A percentile compares a stretch with the other conserved stretches of the same genome.
Evolutionary conservation across 2,329 filamentous ascomycete species (phyloP).

Genomic region (Ilyonectria mors-panacis): DNA sequence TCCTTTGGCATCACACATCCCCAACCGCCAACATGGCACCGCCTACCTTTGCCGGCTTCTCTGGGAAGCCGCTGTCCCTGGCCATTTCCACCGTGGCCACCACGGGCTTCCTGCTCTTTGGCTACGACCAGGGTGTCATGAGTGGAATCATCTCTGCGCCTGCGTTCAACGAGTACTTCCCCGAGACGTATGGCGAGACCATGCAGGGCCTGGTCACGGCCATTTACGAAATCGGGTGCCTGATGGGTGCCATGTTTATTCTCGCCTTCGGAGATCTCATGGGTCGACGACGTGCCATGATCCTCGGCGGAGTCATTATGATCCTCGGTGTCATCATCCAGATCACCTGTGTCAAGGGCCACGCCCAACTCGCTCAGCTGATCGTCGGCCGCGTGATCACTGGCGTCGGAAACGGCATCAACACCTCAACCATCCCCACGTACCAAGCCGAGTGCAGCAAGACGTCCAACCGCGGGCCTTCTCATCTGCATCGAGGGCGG

Average conservation of each 20-base stretch:
- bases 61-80: conserved; percentile 69
- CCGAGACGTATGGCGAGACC: conserved; percentile 59
- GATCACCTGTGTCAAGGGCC: conserved; percentile 58
- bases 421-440: conserved; percentile 67
- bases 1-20: conserved; percentile 7
- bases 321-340: conserved; percentile 74
- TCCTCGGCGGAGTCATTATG: conserved; percentile 71
- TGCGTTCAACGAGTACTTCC: conserved; percentile 65
- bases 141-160: conserved; percentile 66
- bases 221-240: conserved; percentile 68
- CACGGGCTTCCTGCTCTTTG: conserved; percentile 74
- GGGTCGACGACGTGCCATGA: conserved; percentile 68
- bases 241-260: conserved; percentile 65
- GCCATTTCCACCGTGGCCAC: conserved; percentile 75
- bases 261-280: conserved; percentile 68
- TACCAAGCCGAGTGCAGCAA: conserved; percentile 70
- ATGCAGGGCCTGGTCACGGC: conserved; percentile 65
- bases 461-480: conserved; percentile 67
- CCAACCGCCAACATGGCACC: conserved; percentile 61
- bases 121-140: conserved; percentile 71
- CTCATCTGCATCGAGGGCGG: conserved; percentile 66
- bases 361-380: conserved; percentile 60
- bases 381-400: conserved; percentile 67
- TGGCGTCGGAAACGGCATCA: conserved; percentile 65
- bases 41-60: conserved; percentile 71